Conservation (phyloP, 192 early-diverging fungal genomes). For the Spizellomyces sp. region DNA sequence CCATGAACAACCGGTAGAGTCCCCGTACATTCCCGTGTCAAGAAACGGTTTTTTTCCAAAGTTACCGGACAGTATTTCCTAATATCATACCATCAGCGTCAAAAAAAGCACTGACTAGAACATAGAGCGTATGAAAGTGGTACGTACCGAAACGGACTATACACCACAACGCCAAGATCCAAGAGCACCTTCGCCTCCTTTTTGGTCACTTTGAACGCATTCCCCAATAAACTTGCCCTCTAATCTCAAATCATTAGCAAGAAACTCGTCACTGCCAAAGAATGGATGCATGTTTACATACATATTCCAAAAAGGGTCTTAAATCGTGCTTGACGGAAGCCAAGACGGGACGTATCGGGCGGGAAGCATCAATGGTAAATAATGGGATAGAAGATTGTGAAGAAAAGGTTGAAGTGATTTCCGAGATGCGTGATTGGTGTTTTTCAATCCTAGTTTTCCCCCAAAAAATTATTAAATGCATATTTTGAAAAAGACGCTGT, state of each 20-base stretch:
- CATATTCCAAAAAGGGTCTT: conserved; percentile 39
- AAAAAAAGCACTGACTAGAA: not conserved
- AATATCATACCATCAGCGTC: too few species aligned
- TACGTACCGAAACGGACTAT: conserved; percentile 42
- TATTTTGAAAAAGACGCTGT: conserved; percentile 41
- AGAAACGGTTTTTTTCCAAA: too few species aligned
- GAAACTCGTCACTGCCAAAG: not conserved
- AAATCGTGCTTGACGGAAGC: conserved; percentile 33
- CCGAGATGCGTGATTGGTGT: conserved; percentile 33
- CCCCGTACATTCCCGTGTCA: conserved; percentile 27
- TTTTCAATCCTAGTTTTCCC: conserved; percentile 37
- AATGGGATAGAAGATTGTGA: conserved; percentile 34
- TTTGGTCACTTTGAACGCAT: conserved; percentile 18
- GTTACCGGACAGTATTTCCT: conserved; percentile 50
- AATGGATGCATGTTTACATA: conserved; percentile 19
- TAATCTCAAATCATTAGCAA: conserved; percentile 13
- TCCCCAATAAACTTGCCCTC: conserved; percentile 45
- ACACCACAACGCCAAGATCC: conserved; percentile 44
- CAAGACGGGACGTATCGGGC: conserved; percentile 38
- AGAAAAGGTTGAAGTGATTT: conserved; percentile 36
- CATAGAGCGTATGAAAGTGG: not conserved
- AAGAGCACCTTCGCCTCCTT: conserved; percentile 44
- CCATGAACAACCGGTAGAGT: conserved; percentile 42
- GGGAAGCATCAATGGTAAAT: conserved; percentile 42
- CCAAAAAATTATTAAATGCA: conserved; percentile 7